Evolutionary conservation across 2,329 filamentous ascomycete genomes (phyloP).

Genomic region (Sporothrix pallida): DNA sequence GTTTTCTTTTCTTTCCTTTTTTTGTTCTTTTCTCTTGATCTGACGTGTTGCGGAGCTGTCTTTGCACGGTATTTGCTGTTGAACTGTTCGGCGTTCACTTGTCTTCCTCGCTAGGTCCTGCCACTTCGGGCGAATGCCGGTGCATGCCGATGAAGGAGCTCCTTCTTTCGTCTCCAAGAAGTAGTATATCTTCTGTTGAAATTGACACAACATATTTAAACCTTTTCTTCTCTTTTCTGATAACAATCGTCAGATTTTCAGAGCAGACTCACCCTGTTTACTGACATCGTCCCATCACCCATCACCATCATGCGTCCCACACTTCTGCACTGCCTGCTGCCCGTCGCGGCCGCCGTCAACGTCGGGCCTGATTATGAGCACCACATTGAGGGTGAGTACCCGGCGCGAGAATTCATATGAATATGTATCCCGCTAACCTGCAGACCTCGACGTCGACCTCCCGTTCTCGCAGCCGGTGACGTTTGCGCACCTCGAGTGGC

Average conservation of each 20-base stretch:
- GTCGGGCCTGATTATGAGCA: conserved; percentile 1
- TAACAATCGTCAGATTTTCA: too few relatives aligned
- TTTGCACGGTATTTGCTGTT: too few relatives aligned
- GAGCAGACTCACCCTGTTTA: background rate
- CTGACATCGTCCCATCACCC: too few relatives aligned
- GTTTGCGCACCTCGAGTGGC: conserved; percentile 36
- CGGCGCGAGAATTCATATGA: background rate
- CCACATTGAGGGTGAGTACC: background rate
- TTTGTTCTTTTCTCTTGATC: background rate
- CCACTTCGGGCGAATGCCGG: background rate
- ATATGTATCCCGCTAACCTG: too few relatives aligned
- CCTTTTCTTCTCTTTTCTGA: background rate
- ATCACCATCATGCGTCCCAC: background rate
- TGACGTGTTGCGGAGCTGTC: too few relatives aligned
- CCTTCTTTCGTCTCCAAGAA: background rate
- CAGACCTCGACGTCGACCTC: conserved; percentile 34
- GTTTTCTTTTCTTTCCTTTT: background rate
- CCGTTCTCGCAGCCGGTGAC: conserved; percentile 36
- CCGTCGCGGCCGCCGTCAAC: conserved; percentile 6
- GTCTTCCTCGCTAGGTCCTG: conserved; percentile 10
- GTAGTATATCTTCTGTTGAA: too few relatives aligned
- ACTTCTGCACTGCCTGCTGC: conserved; percentile 1
- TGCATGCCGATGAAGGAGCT: background rate
- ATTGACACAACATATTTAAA: background rate
- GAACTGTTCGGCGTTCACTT: background rate